Evolutionary conservation across 192 early-diverging fungal species (phyloP).

Genomic region (Diversispora eburnea): DNA sequence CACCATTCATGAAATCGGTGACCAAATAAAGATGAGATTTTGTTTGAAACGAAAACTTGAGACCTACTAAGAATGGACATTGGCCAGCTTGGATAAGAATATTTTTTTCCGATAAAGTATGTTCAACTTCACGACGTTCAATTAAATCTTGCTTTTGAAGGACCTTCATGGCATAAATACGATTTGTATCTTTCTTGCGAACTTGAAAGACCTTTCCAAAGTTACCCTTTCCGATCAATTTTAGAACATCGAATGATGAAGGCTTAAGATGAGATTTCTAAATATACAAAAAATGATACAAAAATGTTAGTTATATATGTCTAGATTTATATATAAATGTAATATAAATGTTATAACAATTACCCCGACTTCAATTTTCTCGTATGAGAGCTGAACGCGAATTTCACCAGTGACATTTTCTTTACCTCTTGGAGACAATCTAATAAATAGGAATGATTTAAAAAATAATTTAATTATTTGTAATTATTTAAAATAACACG

Average conservation of each 20-base stretch:
- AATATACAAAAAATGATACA: neutral
- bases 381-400: conserved; percentile 43
- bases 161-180: conserved; percentile 83
- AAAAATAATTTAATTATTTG: neutral
- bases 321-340: neutral
- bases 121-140: conserved; percentile 67
- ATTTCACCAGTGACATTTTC: conserved; percentile 43
- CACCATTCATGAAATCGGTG: conserved; percentile 76
- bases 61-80: conserved; percentile 70
- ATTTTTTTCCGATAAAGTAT: conserved; percentile 75
- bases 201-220: conserved; percentile 84
- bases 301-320: neutral
- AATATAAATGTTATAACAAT: neutral
- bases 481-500: neutral
- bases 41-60: conserved; percentile 80
- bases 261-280: conserved; percentile 45
- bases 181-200: conserved; percentile 71
- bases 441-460: neutral
- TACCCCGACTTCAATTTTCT: conserved; percentile 25
- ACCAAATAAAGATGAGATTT: conserved; percentile 73
- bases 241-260: conserved; percentile 62
- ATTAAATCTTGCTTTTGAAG: conserved; percentile 72
- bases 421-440: conserved; percentile 26
- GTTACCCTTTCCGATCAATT: conserved; percentile 71
- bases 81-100: conserved; percentile 60